Evolutionary conservation across 2,329 filamentous ascomycete genomes (phyloP), one percentile per base, ranked within the genome.

Genomic region (Phaeoacremonium minimum): DNA sequence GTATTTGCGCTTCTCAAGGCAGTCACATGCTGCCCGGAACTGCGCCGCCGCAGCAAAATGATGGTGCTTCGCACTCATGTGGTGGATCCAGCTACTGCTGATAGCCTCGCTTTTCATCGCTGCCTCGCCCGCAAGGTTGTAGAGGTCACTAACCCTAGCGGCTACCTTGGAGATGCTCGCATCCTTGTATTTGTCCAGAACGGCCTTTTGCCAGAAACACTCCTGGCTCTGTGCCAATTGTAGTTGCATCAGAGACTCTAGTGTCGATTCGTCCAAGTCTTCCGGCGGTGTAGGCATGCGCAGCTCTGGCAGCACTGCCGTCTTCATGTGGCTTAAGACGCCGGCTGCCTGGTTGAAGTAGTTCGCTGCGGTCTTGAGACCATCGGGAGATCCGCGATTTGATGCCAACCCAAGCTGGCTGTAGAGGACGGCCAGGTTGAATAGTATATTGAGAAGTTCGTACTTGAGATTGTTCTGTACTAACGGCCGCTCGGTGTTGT

Each of bases 121-220:
- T 45, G 83, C 84, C 49, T 96, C 91, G 6, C 86, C 83, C 1
- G 90, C 88, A 36, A 83, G 69, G 36, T 81, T 85, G 61, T 97
- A 98, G 30, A 95, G 76, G 53, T 98, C 93, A 3, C 87, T 94
- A 4, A 97, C 89, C 43, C 88, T 64, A 0, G 88, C 88, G 5
- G 93, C 90, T 14, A 98, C 71, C 57, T 94, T 93, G 3, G 93
- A 87, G 43, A 98, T 95, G 1, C 85, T 87, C 2, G 81, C 85
- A 56, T 98, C 93, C 58, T 95, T 96, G 64, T 95, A 80, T 16
- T 83, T 82, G 56, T 96, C 91, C 67, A 94, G 90, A 40, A 95
- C 90, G 1, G 93, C 91, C 58, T 95, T 97, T 49, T 93, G 85
- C 93, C 93, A 98, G 61, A 93, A 97, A 57, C 90, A 97, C 64